phyloP scores from a whole-genome alignment of 2,329 filamentous ascomycete genomes.

The Monosporascus sp. region DNA sequence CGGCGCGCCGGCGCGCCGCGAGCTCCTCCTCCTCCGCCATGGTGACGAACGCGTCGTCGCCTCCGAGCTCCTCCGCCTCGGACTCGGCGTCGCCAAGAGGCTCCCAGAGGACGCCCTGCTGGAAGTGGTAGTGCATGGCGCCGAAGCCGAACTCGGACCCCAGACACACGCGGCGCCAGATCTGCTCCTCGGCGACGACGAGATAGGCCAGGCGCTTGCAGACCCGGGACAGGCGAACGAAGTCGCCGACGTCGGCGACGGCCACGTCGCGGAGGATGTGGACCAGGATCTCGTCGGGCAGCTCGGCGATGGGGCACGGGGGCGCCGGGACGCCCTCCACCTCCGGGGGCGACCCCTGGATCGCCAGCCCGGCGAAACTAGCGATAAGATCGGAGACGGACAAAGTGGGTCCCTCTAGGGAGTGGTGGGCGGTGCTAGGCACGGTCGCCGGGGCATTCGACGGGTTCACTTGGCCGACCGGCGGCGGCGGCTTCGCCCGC shows the following conservation, averaged over 20 bases:
- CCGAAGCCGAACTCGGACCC: slow-evolving; percentile 70
- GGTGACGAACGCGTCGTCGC: slow-evolving; percentile 23
- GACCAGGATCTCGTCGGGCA: slow-evolving; percentile 80
- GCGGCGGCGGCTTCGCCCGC: slow-evolving; percentile 39
- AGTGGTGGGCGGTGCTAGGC: slow-evolving; percentile 49
- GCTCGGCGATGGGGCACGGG: slow-evolving; percentile 69
- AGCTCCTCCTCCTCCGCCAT: slow-evolving; percentile 34
- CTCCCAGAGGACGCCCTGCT: slow-evolving; percentile 53
- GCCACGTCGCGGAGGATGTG: slow-evolving; percentile 73
- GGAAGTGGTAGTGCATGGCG: slow-evolving; percentile 77
- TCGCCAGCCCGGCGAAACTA: slow-evolving; percentile 66
- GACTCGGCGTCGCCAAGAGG: slow-evolving; percentile 30
- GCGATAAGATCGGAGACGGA: slow-evolving; percentile 65
- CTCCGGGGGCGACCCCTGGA: slow-evolving; percentile 60
- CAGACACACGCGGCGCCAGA: slow-evolving; percentile 76
- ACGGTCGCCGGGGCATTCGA: slow-evolving; percentile 44
- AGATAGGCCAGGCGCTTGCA: slow-evolving; percentile 86
- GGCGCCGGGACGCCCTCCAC: slow-evolving; percentile 68
- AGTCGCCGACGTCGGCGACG: slow-evolving; percentile 67
- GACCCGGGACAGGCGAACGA: slow-evolving; percentile 69
- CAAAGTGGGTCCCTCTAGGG: slow-evolving; percentile 48
- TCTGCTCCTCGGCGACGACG: slow-evolving; percentile 73
- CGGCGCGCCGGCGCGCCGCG: slow-evolving; percentile 24
- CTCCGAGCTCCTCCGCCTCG: slow-evolving; percentile 13
- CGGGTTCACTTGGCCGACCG: slow-evolving; percentile 16